Evolutionary conservation across 179 eudicot genomes (phyloP).

Genomic region (Nepenthes alata): DNA sequence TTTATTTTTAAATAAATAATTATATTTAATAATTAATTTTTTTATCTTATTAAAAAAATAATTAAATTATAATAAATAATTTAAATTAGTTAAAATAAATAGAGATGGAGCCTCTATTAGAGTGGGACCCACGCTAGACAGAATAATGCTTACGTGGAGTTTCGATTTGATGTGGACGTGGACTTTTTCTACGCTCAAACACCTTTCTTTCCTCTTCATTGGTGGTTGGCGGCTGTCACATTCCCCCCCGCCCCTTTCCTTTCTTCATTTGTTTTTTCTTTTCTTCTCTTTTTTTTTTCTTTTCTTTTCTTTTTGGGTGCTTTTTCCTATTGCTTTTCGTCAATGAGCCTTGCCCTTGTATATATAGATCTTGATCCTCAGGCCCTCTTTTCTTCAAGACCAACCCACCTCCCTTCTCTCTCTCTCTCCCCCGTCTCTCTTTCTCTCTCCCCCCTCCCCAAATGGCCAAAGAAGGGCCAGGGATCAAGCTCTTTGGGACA

Average conservation of each 20-base stretch:
- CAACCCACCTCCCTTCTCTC: slow-evolving; percentile 5
- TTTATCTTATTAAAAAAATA: too few relatives aligned
- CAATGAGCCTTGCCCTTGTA: slow-evolving; percentile 1
- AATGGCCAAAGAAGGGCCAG: slow-evolving; percentile 5
- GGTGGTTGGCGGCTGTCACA: slow-evolving; percentile 19
- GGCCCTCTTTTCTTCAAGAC: slow-evolving; percentile 8
- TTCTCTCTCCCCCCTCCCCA: too few relatives aligned
- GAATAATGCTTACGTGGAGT: slow-evolving; percentile 25
- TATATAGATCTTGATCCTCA: slow-evolving; percentile 7
- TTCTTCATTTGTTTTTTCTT: slow-evolving; percentile 3
- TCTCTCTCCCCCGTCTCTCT: slow-evolving; percentile 1
- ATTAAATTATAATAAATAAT: too few relatives aligned
- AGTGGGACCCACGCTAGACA: too few relatives aligned
- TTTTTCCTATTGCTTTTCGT: not conserved
- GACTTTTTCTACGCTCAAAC: slow-evolving; percentile 12
- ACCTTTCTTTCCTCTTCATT: not conserved
- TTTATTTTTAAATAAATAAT: too few relatives aligned
- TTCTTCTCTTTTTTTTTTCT: slow-evolving; percentile 8
- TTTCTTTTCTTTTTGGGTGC: slow-evolving; percentile 4
- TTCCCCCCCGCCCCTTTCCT: not conserved
- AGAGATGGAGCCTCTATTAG: too few relatives aligned
- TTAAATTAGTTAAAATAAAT: too few relatives aligned
- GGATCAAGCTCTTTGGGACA: slow-evolving; percentile 48
- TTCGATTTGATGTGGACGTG: slow-evolving; percentile 35
- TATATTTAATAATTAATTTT: too few relatives aligned